Evolutionary conservation across 495 filamentous ascomycete genomes (phyloP), one percentile per base, ranked within the genome.

Genomic region (Podospora sp.): DNA sequence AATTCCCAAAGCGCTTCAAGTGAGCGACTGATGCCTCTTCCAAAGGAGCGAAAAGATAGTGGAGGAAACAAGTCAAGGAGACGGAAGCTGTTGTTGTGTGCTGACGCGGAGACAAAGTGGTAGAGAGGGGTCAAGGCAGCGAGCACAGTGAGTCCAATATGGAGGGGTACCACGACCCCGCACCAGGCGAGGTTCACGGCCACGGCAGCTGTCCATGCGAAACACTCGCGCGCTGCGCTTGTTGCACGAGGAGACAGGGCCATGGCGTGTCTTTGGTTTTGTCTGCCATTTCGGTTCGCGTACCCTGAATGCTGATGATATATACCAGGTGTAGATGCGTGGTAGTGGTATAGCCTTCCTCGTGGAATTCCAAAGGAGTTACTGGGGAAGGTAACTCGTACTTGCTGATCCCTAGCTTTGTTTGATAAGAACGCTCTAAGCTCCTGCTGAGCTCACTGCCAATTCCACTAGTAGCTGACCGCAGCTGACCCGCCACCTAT

Each of bases 31-130:
- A 46, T 46, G 40, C 40, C 12, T 46, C 40, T 18, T 46, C 14
- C 14, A 2, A 46, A 46, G 9, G 40, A 46, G 12, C 12, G 40
- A 14, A 2, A 33, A 33, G 8, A 18, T 18, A 14, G 40, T 12
- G 4, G 5, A 14, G 40, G 11, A 46, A 57, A 25, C 7, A 14
- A 21, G n/a, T 27, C 53, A 5, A 25, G 53, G 18, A 12, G 53
- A 25, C 7, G 53, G 22, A 3, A 57, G 53, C 53, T 57, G 16
- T 11, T 21, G 21, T 21, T 57, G 7, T 46, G 36, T 50, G 60
- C 60, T 3, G 29, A 33, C n/a, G n/a, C n/a, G 60, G 35, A 24
- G 60, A 62, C 35, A 62, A 50, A 62, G 60, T 35, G 60, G 60
- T n/a, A 50, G 60, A 62, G 27, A 61, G 55, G 55, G 55, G 55